A percentile compares a stretch with the other conserved stretches of the same genome.
phyloP scores from a whole-genome alignment of 1,139 yeast species.

The Debaryomyces coudertii region DNA sequence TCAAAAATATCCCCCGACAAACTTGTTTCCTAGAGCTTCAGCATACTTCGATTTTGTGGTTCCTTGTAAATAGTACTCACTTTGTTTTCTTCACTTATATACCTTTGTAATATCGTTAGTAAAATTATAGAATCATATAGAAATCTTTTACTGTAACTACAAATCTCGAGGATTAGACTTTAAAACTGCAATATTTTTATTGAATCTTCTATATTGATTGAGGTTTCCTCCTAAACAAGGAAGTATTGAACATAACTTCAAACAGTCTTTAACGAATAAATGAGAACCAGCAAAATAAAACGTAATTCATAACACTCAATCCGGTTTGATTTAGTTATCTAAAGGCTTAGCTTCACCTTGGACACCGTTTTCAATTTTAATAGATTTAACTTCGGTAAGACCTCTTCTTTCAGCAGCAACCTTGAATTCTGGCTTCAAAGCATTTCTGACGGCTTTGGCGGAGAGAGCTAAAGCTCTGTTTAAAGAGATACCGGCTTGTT shows the following conservation, averaged over 20 bases:
- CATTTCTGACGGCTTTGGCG: constrained; percentile 84
- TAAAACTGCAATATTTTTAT: constrained; percentile 3
- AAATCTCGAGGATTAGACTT: neutral
- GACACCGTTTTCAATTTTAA: constrained; percentile 72
- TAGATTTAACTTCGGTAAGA: constrained; percentile 71
- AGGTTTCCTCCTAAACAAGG: constrained; percentile 1
- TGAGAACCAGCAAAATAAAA: constrained; percentile 4
- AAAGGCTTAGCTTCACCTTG: constrained; percentile 41
- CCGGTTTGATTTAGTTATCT: constrained; percentile 19
- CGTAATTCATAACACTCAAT: constrained; percentile 1
- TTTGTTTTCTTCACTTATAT: neutral
- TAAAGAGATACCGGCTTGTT: constrained; percentile 85
- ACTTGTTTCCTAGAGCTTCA: neutral
- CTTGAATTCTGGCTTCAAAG: constrained; percentile 87
- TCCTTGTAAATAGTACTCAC: constrained; percentile 2
- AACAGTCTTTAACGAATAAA: neutral
- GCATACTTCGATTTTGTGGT: neutral
- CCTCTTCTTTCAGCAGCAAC: constrained; percentile 78
- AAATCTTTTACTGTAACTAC: constrained; percentile 3
- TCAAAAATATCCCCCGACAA: constrained; percentile 15
- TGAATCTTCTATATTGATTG: constrained; percentile 7
- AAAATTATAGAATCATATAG: constrained; percentile 1
- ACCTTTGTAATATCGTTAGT: constrained; percentile 9
- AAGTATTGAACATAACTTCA: constrained; percentile 2
- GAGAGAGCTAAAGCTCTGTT: constrained; percentile 91